Conservation (phyloP, 768 basidiomycete genomes). For the Tylopilus vinaceipallidus region DNA sequence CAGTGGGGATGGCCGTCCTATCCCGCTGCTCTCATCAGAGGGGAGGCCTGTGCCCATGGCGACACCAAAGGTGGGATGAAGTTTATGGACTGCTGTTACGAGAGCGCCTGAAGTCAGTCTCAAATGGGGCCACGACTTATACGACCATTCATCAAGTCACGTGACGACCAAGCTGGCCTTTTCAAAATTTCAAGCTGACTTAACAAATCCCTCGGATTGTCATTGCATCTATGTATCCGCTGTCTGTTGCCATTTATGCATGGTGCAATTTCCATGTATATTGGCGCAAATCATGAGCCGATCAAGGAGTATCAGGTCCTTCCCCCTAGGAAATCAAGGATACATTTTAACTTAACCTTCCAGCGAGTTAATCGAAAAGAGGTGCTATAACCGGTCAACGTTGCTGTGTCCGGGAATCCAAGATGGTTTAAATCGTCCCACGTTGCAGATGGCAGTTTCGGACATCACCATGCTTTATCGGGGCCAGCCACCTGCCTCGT, state of each 20-base stretch:
- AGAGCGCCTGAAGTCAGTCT: too few species aligned
- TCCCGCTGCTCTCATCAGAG: too few species aligned
- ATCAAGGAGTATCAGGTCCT: slow-evolving; percentile 4
- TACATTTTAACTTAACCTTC: too few species aligned
- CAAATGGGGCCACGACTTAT: too few species aligned
- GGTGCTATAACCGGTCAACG: too few species aligned
- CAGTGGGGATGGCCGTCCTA: too few species aligned
- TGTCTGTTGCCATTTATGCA: not conserved
- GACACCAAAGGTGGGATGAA: too few species aligned
- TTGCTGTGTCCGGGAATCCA: slow-evolving; percentile 4
- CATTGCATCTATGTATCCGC: not conserved
- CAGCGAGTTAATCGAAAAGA: too few species aligned
- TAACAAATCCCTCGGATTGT: not conserved
- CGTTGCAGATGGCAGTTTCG: slow-evolving; percentile 1
- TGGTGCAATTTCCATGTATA: not conserved
- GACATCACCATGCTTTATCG: slow-evolving; percentile 10
- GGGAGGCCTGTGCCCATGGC: too few species aligned
- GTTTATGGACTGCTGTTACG: too few species aligned
- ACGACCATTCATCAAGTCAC: slow-evolving; percentile 9
- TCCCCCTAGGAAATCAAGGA: not conserved
- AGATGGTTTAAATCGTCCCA: slow-evolving; percentile 3
- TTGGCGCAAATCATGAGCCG: slow-evolving; percentile 1
- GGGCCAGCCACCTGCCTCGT: slow-evolving; percentile 18
- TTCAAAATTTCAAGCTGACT: not conserved
- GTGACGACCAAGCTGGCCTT: slow-evolving; percentile 1